Evolutionary conservation across 768 basidiomycete genomes (phyloP), one percentile per base, ranked within the genome.

Genomic region (Rhizopogon vinicolor): DNA sequence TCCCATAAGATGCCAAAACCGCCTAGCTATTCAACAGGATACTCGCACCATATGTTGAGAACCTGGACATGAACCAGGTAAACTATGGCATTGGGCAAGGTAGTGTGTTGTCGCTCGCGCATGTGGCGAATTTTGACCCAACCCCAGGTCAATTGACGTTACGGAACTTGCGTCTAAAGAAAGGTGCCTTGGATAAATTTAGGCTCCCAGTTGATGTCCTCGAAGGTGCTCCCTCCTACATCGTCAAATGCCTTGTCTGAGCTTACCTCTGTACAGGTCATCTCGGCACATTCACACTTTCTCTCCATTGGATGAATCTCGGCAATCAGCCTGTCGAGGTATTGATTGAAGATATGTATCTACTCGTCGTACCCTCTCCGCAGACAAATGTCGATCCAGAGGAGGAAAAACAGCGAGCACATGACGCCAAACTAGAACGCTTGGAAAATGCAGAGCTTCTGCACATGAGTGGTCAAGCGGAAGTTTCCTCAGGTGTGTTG

Each of bases 41-140:
- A 59, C 84, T 97, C 49, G 91, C 91, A 28, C 94, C 93, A 0
- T 98, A 98, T 80, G 89, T 98, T 60, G 93, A 94, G 76, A 96
- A 98, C 67, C 74, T 99, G 69, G 94, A 98, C 70, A 82, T 93
- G 68, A 89, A 92, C 67, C 92, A 95, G 71, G 89, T 98, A 48
- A 94, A 94, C 66, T 88, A 96, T 77, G 93, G 91, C 14, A 89
- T 96, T 60, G 89, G 82, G 56, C 88, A 91, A 78, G 93, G 93
- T 82, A 67, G 58, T 69, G 53, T 19, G 8, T 25, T 40, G 41
- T 16, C 19, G 41, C 48, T 58, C 51, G 37, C 0, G 43, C 31
- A 14, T 51, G 48, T 28, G 13, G 22, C 39, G 37, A 59, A 56
- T 39, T 28, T n/a, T 56, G 53, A 60, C 57, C 48, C 45, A 6